Base-by-base conservation (phyloP, 805 yeast species). In the Hanseniaspora taiwanica region DNA sequence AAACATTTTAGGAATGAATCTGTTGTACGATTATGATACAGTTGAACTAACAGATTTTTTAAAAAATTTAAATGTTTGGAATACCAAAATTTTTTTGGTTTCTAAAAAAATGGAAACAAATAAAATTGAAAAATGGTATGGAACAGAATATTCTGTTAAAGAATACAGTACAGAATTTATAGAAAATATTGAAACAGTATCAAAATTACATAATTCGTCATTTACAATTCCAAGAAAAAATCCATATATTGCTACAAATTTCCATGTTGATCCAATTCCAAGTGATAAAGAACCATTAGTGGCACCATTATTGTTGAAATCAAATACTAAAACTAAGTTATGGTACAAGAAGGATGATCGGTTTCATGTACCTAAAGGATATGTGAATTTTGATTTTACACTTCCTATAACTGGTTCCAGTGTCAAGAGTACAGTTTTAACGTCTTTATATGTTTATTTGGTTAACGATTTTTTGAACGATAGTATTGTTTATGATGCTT, bases 331-430 rank as follows among this genome's bases (percentile, higher is more conserved):
- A 29, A 48, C 57, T 31, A 78, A 76, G 49, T 62, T 83, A 27
- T 89, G 97, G 97, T 83, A 67, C 58, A 89, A 89, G 56, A 80
- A 80, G 50, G 95, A 89, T 62, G 95, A 89, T 48, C 75, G 78
- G 38, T 82, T 89, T 54, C 75, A 81, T 66, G 81, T 83, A 14
- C 98, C 97, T 38, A 82, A 87, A 61, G 91, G 91, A 1, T 66
- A 73, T 37, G 72, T 86, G 23, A 72, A 73, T 31, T 55, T 84
- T 40, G 65, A 72, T 32, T 67, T 89, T 46, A 78, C 76, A 45
- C 61, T 76, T 33, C 93, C 94, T 1, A 65, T 70, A 10, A 66
- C 81, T 0, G 71, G 71, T 37, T 60, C 71, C 1, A 72, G 79
- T n/a, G 75, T 84, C 2, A 58, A 68, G 21, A 68, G 74, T 37